Conservation (phyloP, 164 flowering plant species). For the Taxillus chinensis region DNA sequence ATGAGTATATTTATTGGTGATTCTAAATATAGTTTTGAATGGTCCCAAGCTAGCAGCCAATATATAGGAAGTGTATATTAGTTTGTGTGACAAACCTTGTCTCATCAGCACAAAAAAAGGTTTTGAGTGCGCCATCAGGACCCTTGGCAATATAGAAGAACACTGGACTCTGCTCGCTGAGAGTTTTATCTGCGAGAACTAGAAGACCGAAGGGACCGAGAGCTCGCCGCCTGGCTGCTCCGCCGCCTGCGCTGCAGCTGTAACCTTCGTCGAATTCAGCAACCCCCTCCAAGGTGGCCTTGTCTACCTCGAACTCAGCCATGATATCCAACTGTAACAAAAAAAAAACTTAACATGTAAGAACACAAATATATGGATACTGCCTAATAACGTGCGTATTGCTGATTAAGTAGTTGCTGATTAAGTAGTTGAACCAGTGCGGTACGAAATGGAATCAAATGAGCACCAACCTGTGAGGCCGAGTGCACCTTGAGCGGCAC, state of each 20-base stretch:
- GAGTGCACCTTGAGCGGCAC: slow-evolving; percentile 38
- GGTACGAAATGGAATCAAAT: too few relatives aligned
- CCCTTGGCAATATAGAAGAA: slow-evolving; percentile 67
- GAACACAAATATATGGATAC: too few relatives aligned
- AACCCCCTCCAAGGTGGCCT: slow-evolving; percentile 25
- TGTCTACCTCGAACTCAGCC: slow-evolving; percentile 62
- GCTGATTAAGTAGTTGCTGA: too few relatives aligned
- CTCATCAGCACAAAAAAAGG: slow-evolving; percentile 70
- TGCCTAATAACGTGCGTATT: too few relatives aligned
- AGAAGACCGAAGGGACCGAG: slow-evolving; percentile 84
- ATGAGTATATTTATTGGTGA: too few relatives aligned
- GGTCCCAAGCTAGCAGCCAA: too few relatives aligned
- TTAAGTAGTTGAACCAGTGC: too few relatives aligned
- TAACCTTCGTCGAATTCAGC: slow-evolving; percentile 26
- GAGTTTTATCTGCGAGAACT: slow-evolving; percentile 50
- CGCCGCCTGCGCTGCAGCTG: slow-evolving; percentile 48
- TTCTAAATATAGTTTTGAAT: too few relatives aligned
- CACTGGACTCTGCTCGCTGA: slow-evolving; percentile 63
- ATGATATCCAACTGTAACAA: slow-evolving; percentile 56
- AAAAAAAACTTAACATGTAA: background rate
- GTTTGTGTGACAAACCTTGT: slow-evolving; percentile 28
- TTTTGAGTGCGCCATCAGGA: slow-evolving; percentile 34
- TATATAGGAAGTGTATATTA: too few relatives aligned
- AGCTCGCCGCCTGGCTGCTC: slow-evolving; percentile 50
- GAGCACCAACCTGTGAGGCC: slow-evolving; percentile 36